Percentiles rank a stretch among this genome's conserved stretches.
These are phyloP conservation scores for Pseudocercospora vitis DNA, from an alignment of 2,329 filamentous ascomycete species.

Conservation along the genomic window DNA sequence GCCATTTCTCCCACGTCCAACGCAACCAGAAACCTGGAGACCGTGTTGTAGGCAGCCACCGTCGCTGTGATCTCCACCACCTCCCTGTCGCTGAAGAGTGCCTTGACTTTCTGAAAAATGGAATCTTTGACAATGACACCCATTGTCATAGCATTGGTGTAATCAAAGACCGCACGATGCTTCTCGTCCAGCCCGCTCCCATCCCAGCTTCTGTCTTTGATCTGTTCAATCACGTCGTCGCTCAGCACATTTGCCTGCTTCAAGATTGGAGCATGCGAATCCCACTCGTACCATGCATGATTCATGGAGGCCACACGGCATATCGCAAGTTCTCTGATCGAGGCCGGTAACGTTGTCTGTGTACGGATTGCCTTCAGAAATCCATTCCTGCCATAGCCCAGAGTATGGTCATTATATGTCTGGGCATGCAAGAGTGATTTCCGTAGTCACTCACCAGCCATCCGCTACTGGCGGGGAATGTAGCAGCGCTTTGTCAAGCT, in stretches of 20 bases:
- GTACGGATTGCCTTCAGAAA: slow-evolving; percentile 59
- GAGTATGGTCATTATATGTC: too few relatives aligned
- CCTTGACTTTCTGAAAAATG: slow-evolving; percentile 64
- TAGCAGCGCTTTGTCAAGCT: slow-evolving; percentile 55
- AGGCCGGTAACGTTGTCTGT: slow-evolving; percentile 50
- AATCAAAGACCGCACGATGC: slow-evolving; percentile 69
- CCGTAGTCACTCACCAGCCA: too few relatives aligned
- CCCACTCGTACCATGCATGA: slow-evolving; percentile 82
- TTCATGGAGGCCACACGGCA: slow-evolving; percentile 79
- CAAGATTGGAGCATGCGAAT: slow-evolving; percentile 69
- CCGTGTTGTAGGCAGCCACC: slow-evolving; percentile 79
- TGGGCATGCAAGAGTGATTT: too few relatives aligned
- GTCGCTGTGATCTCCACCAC: slow-evolving; percentile 80
- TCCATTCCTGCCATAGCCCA: too few relatives aligned
- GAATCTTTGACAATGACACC: slow-evolving; percentile 67
- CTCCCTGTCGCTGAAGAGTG: slow-evolving; percentile 65
- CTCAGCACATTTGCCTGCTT: slow-evolving; percentile 64
- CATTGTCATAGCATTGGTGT: slow-evolving; percentile 82
- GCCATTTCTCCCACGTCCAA: slow-evolving; percentile 61
- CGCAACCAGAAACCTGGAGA: slow-evolving; percentile 76
- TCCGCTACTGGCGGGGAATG: slow-evolving; percentile 58
- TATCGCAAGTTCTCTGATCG: slow-evolving; percentile 73
- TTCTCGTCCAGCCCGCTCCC: slow-evolving; percentile 53
- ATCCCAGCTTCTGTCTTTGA: slow-evolving; percentile 43
- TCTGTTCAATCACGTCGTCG: slow-evolving; percentile 47